Conservation (phyloP, 2,329 filamentous ascomycete genomes). For the Ceratocystis alfenasii region DNA sequence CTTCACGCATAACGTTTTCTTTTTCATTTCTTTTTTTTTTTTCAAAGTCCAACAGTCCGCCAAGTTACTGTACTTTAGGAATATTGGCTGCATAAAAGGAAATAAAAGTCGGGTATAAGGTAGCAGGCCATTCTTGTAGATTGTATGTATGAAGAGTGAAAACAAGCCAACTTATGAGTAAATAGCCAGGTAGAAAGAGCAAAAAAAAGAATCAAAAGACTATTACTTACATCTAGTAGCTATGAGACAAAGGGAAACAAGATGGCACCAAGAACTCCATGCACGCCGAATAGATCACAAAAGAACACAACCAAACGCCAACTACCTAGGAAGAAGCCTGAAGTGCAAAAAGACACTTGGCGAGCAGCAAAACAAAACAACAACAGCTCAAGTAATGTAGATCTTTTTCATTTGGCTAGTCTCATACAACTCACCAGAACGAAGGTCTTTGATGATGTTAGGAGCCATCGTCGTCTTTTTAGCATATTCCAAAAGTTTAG, state of each 20-base stretch:
- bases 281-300: not conserved
- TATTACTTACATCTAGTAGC: not conserved
- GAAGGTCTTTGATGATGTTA: slow-evolving; percentile 63
- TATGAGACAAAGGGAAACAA: not conserved
- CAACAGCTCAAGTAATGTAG: slow-evolving; percentile 57
- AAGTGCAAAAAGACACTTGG: not conserved
- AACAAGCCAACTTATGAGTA: not conserved
- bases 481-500: slow-evolving; percentile 62
- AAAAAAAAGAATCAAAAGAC: not conserved
- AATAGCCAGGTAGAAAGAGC: not conserved
- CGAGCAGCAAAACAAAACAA: not conserved
- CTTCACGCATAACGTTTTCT: not conserved
- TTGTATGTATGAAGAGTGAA: not conserved
- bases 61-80: not conserved
- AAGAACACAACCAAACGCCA: not conserved
- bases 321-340: not conserved
- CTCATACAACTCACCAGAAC: slow-evolving; percentile 56
- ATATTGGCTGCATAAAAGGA: not conserved
- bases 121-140: no score
- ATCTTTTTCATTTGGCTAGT: slow-evolving; percentile 65
- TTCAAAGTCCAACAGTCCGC: not conserved
- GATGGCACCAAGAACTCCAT: not conserved
- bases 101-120: not conserved
- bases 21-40: not conserved
- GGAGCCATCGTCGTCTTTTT: slow-evolving; percentile 60